Evolutionary conservation across 805 yeast species (phyloP), one percentile per base, ranked within the genome.

Genomic region (Priceomyces fermenticarens): DNA sequence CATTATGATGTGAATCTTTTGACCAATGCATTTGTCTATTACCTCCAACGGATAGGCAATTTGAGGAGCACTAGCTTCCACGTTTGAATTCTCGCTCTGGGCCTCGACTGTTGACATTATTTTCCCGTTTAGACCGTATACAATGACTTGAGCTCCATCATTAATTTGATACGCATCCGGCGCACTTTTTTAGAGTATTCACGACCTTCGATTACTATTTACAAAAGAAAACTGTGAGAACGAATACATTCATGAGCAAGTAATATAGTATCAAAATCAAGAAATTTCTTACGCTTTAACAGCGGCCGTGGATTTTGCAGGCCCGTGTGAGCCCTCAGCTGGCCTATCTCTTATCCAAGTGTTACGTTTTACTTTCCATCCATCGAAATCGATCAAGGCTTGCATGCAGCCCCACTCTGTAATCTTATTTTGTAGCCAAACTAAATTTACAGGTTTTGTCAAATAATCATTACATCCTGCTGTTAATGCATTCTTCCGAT

Each of bases 391-490:
- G 59, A 91, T 90, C 37, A 91, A 67, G 0, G 97, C 97, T 65
- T 91, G 99, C 98, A 91, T 91, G 62, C 98, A 91, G 0, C 99
- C 98, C 98, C 98, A 93, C 62, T 91, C 97, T 0, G 89, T 85
- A 39, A 93, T 86, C 63, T 93, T 93, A 56, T 87, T 88, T 54
- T 89, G 87, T 35, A 93, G 70, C 99, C 99, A 93, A 36, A 81
- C 87, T 51, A 91, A 70, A 52, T 89, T 91, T 7, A 93, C 98
- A 0, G 99, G 99, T 52, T 93, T 93, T 8, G 97, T 93, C 51
- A 93, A 66, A 65, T 85, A 93, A 62, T 93, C 99, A 56, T 93
- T 93, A 65, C 99, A 93, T 35, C 99, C 99, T 2, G 98, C 97
- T 23, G 95, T 85, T 41, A 93, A 70, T 0, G 99, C 99, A 54